Conservation (phyloP, 805 yeast genomes). For the Metschnikowia cerradonensis region DNA sequence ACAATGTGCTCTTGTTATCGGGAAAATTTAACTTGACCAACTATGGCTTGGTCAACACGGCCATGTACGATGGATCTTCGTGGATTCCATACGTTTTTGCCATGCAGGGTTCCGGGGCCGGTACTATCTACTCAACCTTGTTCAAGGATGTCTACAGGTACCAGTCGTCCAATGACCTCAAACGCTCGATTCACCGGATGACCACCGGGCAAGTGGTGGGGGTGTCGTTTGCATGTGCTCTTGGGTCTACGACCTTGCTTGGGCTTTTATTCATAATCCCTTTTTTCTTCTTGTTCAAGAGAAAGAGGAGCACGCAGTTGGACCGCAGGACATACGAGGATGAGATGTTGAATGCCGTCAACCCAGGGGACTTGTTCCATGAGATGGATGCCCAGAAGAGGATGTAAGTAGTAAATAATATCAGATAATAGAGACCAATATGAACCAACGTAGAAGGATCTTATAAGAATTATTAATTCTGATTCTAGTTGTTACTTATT, state of each 20-base stretch:
- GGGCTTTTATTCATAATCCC: constrained; percentile 43
- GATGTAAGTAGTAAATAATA: neutral
- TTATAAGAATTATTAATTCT: too few relatives aligned
- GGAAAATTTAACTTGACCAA: constrained; percentile 49
- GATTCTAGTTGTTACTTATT: too few relatives aligned
- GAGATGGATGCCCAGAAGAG: constrained; percentile 42
- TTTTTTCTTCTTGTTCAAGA: constrained; percentile 31
- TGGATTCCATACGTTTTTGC: constrained; percentile 68
- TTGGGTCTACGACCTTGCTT: constrained; percentile 39
- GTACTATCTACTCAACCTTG: constrained; percentile 29
- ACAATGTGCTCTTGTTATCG: constrained; percentile 49
- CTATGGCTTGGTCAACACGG: constrained; percentile 58
- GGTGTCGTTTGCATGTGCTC: constrained; percentile 42
- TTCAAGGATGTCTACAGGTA: constrained; percentile 32
- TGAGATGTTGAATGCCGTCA: constrained; percentile 43
- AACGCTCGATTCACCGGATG: constrained; percentile 16
- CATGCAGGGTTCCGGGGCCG: constrained; percentile 19
- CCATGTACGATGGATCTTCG: constrained; percentile 56
- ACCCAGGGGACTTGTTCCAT: constrained; percentile 41
- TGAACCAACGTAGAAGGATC: too few relatives aligned
- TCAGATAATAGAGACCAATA: constrained; percentile 3
- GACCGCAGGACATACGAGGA: constrained; percentile 38
- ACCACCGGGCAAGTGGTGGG: constrained; percentile 43
- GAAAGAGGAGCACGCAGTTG: constrained; percentile 18
- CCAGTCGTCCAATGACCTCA: constrained; percentile 34